Evolutionary conservation across 192 early-diverging fungal species (phyloP).

Genomic region (Backusella psychrophila): DNA sequence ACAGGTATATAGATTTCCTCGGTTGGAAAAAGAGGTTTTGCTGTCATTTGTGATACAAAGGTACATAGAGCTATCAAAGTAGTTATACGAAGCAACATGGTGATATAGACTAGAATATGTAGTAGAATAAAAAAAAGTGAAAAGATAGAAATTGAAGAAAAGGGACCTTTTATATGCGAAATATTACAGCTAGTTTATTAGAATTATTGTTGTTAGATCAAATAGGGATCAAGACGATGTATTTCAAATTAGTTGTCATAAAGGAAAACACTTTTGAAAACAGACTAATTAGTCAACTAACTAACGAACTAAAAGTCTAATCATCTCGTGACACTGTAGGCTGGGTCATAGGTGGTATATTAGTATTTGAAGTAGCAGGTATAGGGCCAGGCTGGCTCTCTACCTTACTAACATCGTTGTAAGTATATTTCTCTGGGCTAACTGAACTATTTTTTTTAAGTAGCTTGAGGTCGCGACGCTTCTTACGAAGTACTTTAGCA

Average conservation of each 20-base stretch:
- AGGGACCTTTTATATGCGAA: background rate
- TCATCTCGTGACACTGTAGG: background rate
- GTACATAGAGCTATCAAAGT: background rate
- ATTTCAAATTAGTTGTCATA: background rate
- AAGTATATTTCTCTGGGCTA: background rate
- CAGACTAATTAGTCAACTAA: background rate
- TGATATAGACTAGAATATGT: background rate
- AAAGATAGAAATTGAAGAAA: background rate
- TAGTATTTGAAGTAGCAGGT: background rate
- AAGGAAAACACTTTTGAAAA: background rate
- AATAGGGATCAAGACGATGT: background rate
- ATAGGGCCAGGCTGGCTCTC: background rate
- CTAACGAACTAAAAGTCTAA: background rate
- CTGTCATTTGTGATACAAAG: background rate
- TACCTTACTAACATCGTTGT: background rate
- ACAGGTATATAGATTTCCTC: background rate
- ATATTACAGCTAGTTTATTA: background rate
- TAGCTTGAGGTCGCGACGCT: slow-evolving; percentile 17
- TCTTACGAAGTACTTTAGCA: slow-evolving; percentile 17
- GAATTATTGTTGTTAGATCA: background rate
- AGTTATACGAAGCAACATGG: background rate
- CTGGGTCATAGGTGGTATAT: background rate
- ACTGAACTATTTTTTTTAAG: background rate
- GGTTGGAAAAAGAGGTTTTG: background rate
- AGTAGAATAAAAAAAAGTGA: background rate